Evolutionary conservation across 164 flowering plant species (phyloP).

Genomic region (Amborella trichopoda): DNA sequence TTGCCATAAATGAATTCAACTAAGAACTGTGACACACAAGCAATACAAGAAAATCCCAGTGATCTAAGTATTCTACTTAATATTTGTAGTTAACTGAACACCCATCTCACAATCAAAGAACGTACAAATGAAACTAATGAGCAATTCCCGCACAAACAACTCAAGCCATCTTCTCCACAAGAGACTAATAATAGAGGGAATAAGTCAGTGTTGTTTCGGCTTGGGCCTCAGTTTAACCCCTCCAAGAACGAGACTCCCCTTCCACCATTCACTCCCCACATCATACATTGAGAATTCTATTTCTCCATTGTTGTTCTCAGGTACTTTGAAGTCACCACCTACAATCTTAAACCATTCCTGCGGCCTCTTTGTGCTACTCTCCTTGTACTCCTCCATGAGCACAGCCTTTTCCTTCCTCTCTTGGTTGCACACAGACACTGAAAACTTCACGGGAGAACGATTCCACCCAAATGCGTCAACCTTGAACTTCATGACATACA

Average conservation of each 20-base stretch:
- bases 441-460: conserved; percentile 10
- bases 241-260: conserved; percentile 18
- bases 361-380: no score
- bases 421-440: conserved; percentile 1
- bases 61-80: no score
- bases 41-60: no score
- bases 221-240: conserved; percentile 11
- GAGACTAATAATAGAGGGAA: no score
- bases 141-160: no score
- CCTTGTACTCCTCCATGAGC: conserved; percentile 8
- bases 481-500: conserved; percentile 15
- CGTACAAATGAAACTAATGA: no score
- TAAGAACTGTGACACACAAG: no score
- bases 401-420: conserved; percentile 1
- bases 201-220: no score
- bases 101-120: no score
- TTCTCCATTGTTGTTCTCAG: not conserved
- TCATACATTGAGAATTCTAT: conserved; percentile 19
- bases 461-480: conserved; percentile 27
- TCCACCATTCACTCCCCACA: conserved; percentile 21
- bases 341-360: conserved; percentile 10
- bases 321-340: conserved; percentile 13
- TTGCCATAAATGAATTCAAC: no score
- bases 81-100: no score
- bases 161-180: no score